Percentiles rank a stretch among this genome's conserved stretches.
phyloP scores from a whole-genome alignment of 1,284 basidiomycete genomes.

The Amylostereum chailletii region DNA sequence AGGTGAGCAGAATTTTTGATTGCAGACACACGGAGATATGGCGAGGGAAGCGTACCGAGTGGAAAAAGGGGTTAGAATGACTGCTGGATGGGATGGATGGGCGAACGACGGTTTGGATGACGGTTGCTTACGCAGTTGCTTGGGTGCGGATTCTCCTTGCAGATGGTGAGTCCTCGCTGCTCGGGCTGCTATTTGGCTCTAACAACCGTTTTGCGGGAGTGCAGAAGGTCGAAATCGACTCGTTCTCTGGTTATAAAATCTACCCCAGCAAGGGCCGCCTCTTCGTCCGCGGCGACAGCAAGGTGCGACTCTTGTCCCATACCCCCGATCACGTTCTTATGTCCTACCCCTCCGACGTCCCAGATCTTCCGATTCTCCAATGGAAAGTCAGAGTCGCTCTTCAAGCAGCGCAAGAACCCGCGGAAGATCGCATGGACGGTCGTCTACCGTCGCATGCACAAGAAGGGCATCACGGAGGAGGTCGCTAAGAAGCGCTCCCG shows the following conservation, averaged over 20 bases:
- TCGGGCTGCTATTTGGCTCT: conserved; percentile 2
- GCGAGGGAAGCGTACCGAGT: too few relatives aligned
- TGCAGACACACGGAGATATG: too few relatives aligned
- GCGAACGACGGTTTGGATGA: too few relatives aligned
- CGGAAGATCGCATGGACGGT: conserved; percentile 99
- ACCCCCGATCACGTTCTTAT: neutral
- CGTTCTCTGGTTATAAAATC: conserved; percentile 93
- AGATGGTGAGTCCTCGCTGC: conserved; percentile 41
- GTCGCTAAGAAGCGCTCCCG: conserved; percentile 98
- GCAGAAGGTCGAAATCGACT: conserved; percentile 96
- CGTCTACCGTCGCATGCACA: conserved; percentile 98
- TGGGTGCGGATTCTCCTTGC: conserved; percentile 6
- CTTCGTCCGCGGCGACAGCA: conserved; percentile 94
- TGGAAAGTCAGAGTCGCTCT: conserved; percentile 92
- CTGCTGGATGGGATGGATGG: too few relatives aligned
- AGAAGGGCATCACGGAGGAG: conserved; percentile 99
- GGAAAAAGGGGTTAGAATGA: too few relatives aligned
- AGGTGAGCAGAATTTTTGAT: too few relatives aligned
- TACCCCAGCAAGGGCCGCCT: conserved; percentile 95
- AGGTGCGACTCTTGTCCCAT: conserved; percentile 43
- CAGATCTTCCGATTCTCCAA: conserved; percentile 89
- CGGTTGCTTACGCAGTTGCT: too few relatives aligned
- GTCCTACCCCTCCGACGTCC: conserved; percentile 3
- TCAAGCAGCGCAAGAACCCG: conserved; percentile 99
- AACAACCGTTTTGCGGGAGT: conserved; percentile 24